Evolutionary conservation across 257 asterid genomes (phyloP), one percentile per base, ranked within the genome.

Genomic region (Paraleonurus japonicus): DNA sequence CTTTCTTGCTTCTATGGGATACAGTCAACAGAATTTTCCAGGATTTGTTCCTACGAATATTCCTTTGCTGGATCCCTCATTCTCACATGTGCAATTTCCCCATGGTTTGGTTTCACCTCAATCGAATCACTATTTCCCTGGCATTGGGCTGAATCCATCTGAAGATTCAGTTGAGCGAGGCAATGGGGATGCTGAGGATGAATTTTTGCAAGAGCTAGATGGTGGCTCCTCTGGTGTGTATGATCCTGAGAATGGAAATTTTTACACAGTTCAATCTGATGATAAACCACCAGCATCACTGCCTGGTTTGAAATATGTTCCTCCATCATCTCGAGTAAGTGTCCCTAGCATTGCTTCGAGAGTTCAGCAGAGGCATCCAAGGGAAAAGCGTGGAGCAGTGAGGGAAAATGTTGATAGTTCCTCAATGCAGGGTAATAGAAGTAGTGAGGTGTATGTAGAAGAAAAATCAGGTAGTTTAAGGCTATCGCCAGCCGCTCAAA

Each of bases 1-100:
- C 24, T 81, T 88, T 75, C 85, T 92, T 39, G 82, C 90, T 70
- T 87, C 98, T 51, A 82, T 85, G 86, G 94, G 94, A 48, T 92
- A 86, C 76, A 50, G 58, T 74, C 94, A 86, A 67, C 82, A 79
- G 39, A 92, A 86, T 74, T 60, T 87, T 74, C 84, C 92, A 3
- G 93, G 92, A 73, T 77, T 87, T 77, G 70, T 85, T 76, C 90
- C 87, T 69, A 30, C 86, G 26, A 76, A 82, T 78, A 39, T 82
- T 76, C 87, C 80, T 67, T 37, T 81, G 62, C 69, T 84, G 65
- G 91, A 85, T 75, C 88, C 88, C 10, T 73, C 92, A 27, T 79
- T 85, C 76, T 47, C 92, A 4, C 80, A 78, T 60, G 1, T 84
- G 80, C 94, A 89, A 78, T 87, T 82, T 81, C 88, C 85, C 35